A percentile compares a stretch with the other conserved stretches of the same genome.
Conservation (phyloP, 805 yeast genomes). For the Kluyveromyces nonfermentans region DNA sequence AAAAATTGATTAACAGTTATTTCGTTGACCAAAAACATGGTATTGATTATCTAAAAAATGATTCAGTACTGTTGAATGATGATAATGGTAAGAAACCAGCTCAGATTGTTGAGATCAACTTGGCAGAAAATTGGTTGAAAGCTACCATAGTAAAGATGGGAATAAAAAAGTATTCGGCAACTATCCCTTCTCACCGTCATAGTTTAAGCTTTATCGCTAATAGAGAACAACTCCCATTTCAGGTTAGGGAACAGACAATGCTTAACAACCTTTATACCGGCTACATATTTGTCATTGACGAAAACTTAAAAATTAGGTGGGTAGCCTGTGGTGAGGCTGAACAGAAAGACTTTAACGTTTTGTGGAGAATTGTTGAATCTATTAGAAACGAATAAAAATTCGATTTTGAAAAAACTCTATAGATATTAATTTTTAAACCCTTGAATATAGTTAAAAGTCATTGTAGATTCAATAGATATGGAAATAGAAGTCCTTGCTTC, state of each 20-base stretch:
- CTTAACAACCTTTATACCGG: conserved; percentile 78
- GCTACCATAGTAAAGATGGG: conserved; percentile 51
- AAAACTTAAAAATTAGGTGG: conserved; percentile 74
- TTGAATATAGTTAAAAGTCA: too few relatives aligned
- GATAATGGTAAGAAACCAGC: conserved; percentile 3
- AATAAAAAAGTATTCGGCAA: conserved; percentile 34
- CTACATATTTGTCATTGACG: conserved; percentile 70
- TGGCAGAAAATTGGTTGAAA: conserved; percentile 68
- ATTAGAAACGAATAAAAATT: conserved; percentile 38
- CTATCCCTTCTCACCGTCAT: conserved; percentile 41
- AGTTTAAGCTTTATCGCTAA: conserved; percentile 56
- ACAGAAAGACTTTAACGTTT: conserved; percentile 49
- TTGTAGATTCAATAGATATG: too few relatives aligned
- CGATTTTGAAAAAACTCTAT: background rate
- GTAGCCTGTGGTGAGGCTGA: conserved; percentile 77
- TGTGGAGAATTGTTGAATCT: conserved; percentile 61
- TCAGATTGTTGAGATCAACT: conserved; percentile 67
- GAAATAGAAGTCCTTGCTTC: too few relatives aligned
- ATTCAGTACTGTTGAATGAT: conserved; percentile 6
- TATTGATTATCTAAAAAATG: conserved; percentile 11
- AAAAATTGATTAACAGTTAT: conserved; percentile 52
- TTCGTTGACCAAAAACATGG: conserved; percentile 34
- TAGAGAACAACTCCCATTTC: conserved; percentile 47
- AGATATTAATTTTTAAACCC: too few relatives aligned
- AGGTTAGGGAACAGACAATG: conserved; percentile 46